phyloP scores from a whole-genome alignment of 179 eudicot genomes.

The Silene vulgaris region DNA sequence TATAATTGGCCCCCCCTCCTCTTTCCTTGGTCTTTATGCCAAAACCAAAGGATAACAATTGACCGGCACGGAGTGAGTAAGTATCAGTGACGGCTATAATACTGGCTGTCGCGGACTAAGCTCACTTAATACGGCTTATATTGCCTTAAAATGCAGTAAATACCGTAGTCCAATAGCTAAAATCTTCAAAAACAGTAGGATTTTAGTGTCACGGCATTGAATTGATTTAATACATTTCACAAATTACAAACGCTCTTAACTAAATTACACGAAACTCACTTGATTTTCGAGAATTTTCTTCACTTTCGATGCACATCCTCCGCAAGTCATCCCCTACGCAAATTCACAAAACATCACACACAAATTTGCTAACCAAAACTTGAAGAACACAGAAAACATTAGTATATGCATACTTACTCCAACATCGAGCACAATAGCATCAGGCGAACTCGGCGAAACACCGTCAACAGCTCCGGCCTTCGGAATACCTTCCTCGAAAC shows the following conservation, averaged over 20 bases:
- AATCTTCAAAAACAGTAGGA: background rate
- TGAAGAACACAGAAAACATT: background rate
- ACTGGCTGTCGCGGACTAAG: too few relatives aligned
- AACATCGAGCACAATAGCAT: conserved; percentile 83
- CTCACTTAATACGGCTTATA: too few relatives aligned
- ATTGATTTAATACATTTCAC: background rate
- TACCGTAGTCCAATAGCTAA: background rate
- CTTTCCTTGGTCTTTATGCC: too few relatives aligned
- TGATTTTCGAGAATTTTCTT: conserved; percentile 89
- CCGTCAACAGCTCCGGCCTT: conserved; percentile 41
- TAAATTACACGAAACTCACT: conserved; percentile 35
- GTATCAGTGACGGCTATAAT: too few relatives aligned
- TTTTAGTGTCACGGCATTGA: background rate
- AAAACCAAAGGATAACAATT: too few relatives aligned
- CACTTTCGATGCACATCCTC: conserved; percentile 94
- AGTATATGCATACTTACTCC: conserved; percentile 33
- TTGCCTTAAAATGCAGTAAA: too few relatives aligned
- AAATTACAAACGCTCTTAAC: background rate
- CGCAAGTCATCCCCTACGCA: conserved; percentile 83
- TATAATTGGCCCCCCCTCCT: too few relatives aligned
- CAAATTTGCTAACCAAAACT: background rate
- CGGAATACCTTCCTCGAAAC: conserved; percentile 37
- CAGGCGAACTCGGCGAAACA: conserved; percentile 48
- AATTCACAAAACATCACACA: background rate
- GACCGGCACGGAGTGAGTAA: too few relatives aligned